Base-by-base conservation (phyloP, 2,329 filamentous ascomycete genomes). In the Cladosporium sp. region DNA sequence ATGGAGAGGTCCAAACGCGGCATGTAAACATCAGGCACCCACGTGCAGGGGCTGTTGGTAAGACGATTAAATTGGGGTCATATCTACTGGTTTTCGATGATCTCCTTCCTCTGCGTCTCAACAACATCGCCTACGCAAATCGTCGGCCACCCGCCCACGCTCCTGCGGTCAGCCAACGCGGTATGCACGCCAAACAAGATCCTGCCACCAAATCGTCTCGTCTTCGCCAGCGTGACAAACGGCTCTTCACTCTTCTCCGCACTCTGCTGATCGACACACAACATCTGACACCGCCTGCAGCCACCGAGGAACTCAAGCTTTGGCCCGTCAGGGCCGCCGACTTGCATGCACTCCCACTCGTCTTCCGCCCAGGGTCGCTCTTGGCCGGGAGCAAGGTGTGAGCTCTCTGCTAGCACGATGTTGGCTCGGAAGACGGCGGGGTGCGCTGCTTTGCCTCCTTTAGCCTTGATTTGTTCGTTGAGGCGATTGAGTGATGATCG, bases 241-340 rank as follows among this genome's bases (percentile, higher is more conserved):
- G 93, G 93, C 68, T 97, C 93, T 57, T 89, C 83, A 58, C 84
- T 82, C 67, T 83, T 87, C 57, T 83, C 77, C 0, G 84, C 90
- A 10, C 86, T 95, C 43, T 83, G 75, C 68, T 96, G 93, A 64
- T 98, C 85, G 43, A 97, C 82, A 66, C 92, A 96, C 9, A 98
- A 86, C 91, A 98, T 97, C 68, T 95, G 90, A 62, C 93, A 98
- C 54, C 93, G 77, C 55, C 89, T 81, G 64, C 93, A 98, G 3
- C 87, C 81, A 0, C 91, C 92, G 4, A 97, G 72, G 63, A 95
- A 81, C 56, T 86, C 77, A 61, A 89, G 87, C 3, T 14, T 49
- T 18, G 52, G 41, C 22, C 52, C 44, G 9, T 71, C 68, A 54
- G 84, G 77, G 63, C 68, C 60, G 1, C 86, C 87, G 53, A 96